A percentile compares a stretch with the other conserved stretches of the same genome.
These are phyloP conservation scores for Casuarina cunninghamiana DNA, from an alignment of 306 rosid genomes.

Conservation along the genomic window DNA sequence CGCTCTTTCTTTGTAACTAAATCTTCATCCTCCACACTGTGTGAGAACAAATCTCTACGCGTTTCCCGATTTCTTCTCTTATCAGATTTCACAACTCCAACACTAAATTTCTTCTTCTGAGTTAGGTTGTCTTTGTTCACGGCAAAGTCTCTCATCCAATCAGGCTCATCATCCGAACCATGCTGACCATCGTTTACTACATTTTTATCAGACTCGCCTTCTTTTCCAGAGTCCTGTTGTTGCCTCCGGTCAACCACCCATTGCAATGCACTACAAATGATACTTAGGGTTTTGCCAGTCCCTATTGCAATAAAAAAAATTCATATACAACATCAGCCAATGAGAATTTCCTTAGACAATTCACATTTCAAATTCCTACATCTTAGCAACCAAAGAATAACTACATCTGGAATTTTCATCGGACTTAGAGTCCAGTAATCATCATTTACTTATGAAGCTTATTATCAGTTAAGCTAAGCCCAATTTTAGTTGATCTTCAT, in stretches of 20 bases:
- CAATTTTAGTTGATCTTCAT: too few relatives aligned
- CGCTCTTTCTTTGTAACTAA: slow-evolving; percentile 30
- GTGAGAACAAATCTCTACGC: slow-evolving; percentile 32
- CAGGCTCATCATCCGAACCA: slow-evolving; percentile 83
- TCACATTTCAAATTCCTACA: neutral
- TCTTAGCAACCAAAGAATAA: too few relatives aligned
- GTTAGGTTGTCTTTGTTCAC: slow-evolving; percentile 35
- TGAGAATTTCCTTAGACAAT: neutral
- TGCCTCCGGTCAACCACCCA: slow-evolving; percentile 74
- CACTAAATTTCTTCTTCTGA: slow-evolving; percentile 38
- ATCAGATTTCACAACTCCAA: slow-evolving; percentile 32
- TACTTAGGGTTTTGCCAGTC: slow-evolving; percentile 91
- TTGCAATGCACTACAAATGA: slow-evolving; percentile 87
- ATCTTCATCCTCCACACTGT: slow-evolving; percentile 29
- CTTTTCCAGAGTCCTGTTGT: slow-evolving; percentile 34
- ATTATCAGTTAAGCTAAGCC: neutral
- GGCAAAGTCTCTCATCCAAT: slow-evolving; percentile 76
- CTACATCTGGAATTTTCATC: too few relatives aligned
- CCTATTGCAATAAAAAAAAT: slow-evolving; percentile 43
- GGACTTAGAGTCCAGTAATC: neutral
- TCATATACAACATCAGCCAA: slow-evolving; percentile 8
- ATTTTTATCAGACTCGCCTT: slow-evolving; percentile 27
- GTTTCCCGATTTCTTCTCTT: slow-evolving; percentile 26
- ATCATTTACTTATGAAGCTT: neutral
- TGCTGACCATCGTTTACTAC: slow-evolving; percentile 20